Evolutionary conservation across 2,329 filamentous ascomycete genomes (phyloP), one percentile per base, ranked within the genome.

Genomic region (Chaetomium sp.): DNA sequence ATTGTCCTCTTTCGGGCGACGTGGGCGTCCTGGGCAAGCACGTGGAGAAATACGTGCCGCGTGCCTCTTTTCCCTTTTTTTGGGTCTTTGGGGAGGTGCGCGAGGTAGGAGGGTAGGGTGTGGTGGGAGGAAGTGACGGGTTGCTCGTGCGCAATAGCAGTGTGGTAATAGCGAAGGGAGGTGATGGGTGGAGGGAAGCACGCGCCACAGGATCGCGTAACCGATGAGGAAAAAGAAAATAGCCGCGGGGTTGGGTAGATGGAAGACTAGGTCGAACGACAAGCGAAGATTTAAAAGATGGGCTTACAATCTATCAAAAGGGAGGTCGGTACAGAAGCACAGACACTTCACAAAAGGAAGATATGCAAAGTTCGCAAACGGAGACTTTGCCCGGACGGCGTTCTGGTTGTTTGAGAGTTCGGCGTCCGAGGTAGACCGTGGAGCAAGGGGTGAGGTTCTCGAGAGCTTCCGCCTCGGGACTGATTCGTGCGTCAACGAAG

Each of bases 401-500:
- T 27, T 27, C 19, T 27, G 19, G 19, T 27, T 27, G 19, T 27
- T 38, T 43, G 35, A 38, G 14, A 48, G 43, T 48, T 44, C 40
- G 32, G 40, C 42, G 49, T 53, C 47, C 49, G 45, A 42, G 33
- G 47, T 38, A 37, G 47, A 34, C 55, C 36, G 47, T 37, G 37
- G 43, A 36, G 36, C 50, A 49, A 55, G 48, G 53, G 51, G 50
- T 49, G 54, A 47, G 48, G 50, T 49, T 49, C 49, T 46, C 34
- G 42, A 53, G 51, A 51, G 14, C 19, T 27, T 27, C 19, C 19
- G 45, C 19, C 34, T 14, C 12, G 44, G 55, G 43, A n/a, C 52
- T 56, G 52, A 52, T 60, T 54, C 53, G 53, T 53, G 58, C 35
- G 58, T 55, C 47, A 58, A 52, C 49, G 47, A 38, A 32, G 44